A percentile compares a stretch with the other conserved stretches of the same genome.
Conservation (phyloP, 768 basidiomycete genomes). For the Leccinum subtestaceum region DNA sequence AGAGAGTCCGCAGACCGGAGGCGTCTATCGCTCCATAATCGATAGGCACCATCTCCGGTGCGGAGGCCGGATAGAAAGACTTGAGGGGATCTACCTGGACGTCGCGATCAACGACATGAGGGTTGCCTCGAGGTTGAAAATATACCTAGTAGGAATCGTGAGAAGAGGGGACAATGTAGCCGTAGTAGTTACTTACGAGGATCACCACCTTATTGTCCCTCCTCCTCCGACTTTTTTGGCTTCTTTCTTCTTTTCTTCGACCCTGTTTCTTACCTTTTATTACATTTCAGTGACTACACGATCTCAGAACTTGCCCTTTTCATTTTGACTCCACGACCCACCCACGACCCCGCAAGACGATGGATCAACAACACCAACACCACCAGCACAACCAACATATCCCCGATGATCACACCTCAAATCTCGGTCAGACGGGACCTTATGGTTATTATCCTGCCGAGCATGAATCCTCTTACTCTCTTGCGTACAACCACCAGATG, state of each 20-base stretch:
- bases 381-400: conserved; percentile 45
- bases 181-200: conserved; percentile 21
- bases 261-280: conserved; percentile 33
- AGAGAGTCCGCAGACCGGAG: not conserved
- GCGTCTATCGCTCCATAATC: conserved; percentile 6
- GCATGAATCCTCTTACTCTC: conserved; percentile 52
- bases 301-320: conserved; percentile 34
- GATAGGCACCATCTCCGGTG: conserved; percentile 15
- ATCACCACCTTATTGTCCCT: conserved; percentile 26
- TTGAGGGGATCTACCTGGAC: conserved; percentile 3
- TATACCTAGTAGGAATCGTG: conserved; percentile 13
- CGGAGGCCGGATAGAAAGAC: conserved; percentile 5
- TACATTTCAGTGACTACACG: conserved; percentile 32
- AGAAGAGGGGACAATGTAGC: conserved; percentile 17
- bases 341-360: conserved; percentile 37
- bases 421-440: conserved; percentile 38
- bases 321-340: conserved; percentile 35
- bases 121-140: conserved; percentile 25
- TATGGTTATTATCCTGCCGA: conserved; percentile 55
- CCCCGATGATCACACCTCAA: conserved; percentile 46
- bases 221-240: conserved; percentile 24
- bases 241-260: conserved; percentile 36
- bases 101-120: conserved; percentile 14
- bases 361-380: conserved; percentile 40
- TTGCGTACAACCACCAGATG: conserved; percentile 51